Evolutionary conservation across 495 filamentous ascomycete genomes (phyloP).

Genomic region (Evansstolkia leycettana): DNA sequence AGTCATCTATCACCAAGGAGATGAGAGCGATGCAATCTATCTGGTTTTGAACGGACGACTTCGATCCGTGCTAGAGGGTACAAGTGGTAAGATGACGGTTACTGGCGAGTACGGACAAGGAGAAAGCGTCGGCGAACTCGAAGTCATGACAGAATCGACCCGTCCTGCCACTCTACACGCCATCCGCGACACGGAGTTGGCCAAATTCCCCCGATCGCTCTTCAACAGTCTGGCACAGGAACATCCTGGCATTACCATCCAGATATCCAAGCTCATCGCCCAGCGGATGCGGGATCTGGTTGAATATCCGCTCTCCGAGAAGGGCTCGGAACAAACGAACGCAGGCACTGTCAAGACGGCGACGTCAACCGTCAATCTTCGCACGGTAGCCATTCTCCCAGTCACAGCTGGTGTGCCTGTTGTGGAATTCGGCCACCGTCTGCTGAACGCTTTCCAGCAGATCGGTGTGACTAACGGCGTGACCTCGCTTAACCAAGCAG

Average conservation of each 20-base stretch:
- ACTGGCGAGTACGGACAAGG: slow-evolving; percentile 92
- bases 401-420: slow-evolving; percentile 88
- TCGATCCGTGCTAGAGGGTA: slow-evolving; percentile 62
- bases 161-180: slow-evolving; percentile 86
- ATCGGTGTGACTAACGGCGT: slow-evolving; percentile 82
- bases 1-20: slow-evolving; percentile 83
- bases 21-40: slow-evolving; percentile 97
- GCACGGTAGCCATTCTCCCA: slow-evolving; percentile 85
- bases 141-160: slow-evolving; percentile 89
- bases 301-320: slow-evolving; percentile 65
- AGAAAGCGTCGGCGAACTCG: slow-evolving; percentile 92
- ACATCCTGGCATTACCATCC: slow-evolving; percentile 95
- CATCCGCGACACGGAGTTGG: slow-evolving; percentile 91
- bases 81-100: slow-evolving; percentile 74
- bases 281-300: slow-evolving; percentile 84
- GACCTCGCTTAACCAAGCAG: slow-evolving; percentile 83
- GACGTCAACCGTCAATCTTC: slow-evolving; percentile 79
- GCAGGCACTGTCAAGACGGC: slow-evolving; percentile 53
- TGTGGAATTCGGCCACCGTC: slow-evolving; percentile 83
- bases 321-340: slow-evolving; percentile 42
- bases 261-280: slow-evolving; percentile 97
- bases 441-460: slow-evolving; percentile 76
- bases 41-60: slow-evolving; percentile 91
- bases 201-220: slow-evolving; percentile 87
- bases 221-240: slow-evolving; percentile 97